phyloP scores from a whole-genome alignment of 495 filamentous ascomycete genomes.

The Neurospora sp. region DNA sequence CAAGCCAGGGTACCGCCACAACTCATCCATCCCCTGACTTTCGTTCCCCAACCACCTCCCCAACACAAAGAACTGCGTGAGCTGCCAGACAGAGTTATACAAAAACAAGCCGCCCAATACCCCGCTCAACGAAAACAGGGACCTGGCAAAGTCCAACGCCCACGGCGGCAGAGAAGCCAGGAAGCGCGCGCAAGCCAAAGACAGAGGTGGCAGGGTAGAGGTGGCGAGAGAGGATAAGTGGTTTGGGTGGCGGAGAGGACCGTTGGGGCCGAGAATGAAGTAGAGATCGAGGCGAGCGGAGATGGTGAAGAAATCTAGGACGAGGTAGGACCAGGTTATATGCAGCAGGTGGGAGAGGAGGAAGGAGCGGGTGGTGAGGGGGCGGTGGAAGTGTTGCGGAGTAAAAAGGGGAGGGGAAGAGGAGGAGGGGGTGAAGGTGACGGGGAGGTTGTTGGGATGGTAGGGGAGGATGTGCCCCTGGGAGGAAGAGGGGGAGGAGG shows the following conservation, averaged over 20 bases:
- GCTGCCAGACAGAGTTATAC: conserved; percentile 34
- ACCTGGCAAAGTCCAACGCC: not conserved
- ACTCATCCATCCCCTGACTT: conserved; percentile 14
- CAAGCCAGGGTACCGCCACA: conserved; percentile 53
- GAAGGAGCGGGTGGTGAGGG: conserved; percentile 31
- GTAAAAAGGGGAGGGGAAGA: not conserved
- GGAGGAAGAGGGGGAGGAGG: conserved; percentile 2
- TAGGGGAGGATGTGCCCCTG: not conserved
- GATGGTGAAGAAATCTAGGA: conserved; percentile 56
- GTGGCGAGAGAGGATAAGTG: conserved; percentile 11
- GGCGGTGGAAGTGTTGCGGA: conserved; percentile 23
- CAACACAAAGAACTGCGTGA: conserved; percentile 42
- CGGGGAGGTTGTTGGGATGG: not conserved
- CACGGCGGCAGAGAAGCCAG: not conserved
- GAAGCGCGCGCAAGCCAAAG: conserved; percentile 30
- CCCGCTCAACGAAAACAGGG: not conserved
- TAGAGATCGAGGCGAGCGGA: conserved; percentile 65
- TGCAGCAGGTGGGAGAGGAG: conserved; percentile 35
- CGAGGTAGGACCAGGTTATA: conserved; percentile 47
- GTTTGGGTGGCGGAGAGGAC: conserved; percentile 7
- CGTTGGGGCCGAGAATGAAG: conserved; percentile 45
- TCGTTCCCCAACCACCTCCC: conserved; percentile 32
- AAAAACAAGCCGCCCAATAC: conserved; percentile 10
- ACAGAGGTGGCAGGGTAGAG: conserved; percentile 11
- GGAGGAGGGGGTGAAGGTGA: conserved; percentile 1